Conservation (phyloP, 2,329 filamentous ascomycete genomes). For the Fusarium subglutinans region DNA sequence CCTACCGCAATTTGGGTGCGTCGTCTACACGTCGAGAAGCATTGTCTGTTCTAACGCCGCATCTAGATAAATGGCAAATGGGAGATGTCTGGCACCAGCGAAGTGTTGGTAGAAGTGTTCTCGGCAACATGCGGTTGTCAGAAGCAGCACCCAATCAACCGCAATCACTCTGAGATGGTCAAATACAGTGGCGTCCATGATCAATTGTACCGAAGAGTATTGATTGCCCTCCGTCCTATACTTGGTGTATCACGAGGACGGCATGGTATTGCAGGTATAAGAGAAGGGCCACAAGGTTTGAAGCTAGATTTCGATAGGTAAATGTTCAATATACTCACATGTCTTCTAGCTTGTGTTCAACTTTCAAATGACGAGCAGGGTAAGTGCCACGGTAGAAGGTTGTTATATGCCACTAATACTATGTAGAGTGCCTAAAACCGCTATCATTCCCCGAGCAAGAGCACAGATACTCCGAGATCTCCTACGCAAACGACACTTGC, state of each 20-base stretch:
- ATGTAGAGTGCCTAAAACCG: neutral
- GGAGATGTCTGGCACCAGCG: neutral
- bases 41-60: fast-evolving
- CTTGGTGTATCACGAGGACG: neutral
- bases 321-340: neutral
- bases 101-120: neutral
- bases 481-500: neutral
- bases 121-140: neutral
- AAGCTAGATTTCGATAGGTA: fast-evolving
- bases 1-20: neutral
- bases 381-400: fast-evolving
- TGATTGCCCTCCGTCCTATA: neutral
- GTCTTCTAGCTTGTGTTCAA: neutral
- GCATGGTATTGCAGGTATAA: fast-evolving
- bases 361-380: neutral
- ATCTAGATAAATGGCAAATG: neutral
- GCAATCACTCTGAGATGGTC: neutral
- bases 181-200: neutral
- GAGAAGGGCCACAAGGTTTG: neutral
- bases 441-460: neutral
- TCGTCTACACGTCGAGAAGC: fast-evolving
- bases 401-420: fast-evolving
- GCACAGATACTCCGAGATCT: neutral
- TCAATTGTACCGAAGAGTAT: neutral
- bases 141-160: neutral